Evolutionary conservation across 1,284 basidiomycete species (phyloP), one percentile per base, ranked within the genome.

Genomic region (Polyporus tsugae): DNA sequence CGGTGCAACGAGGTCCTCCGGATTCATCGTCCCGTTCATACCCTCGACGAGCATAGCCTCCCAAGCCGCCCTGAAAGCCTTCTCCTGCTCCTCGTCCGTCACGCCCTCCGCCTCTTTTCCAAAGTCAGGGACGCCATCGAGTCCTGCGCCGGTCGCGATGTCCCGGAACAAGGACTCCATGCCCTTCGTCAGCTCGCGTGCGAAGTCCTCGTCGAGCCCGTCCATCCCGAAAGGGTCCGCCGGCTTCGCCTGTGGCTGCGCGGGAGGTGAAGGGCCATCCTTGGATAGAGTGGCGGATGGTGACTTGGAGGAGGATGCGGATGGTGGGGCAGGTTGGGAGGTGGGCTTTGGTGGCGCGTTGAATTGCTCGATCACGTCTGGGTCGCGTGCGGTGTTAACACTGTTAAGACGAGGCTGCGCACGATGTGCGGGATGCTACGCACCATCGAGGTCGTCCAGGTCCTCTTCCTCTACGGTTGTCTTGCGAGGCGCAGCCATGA

Each of bases 161-260:
- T 91, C 91, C 25, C 86, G 85, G 84, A 98, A 89, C 58, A 98
- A 85, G n/a, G 83, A 83, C 77, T 95, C 94, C 95, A 98, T 97
- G 39, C 89, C 92, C 76, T 87, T 85, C 6, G 91, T 89, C 57
- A 98, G 84, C 76, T 94, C 91, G 52, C 86, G 84, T 53, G 92
- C 89, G 75, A 96, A 95, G 63, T 90, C 77, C 65, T 84, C 72
- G 58, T 77, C 79, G 55, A 83, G 80, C 52, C 83, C 82, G 11
- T 80, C 70, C 78, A 77, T 68, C 77, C 75, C 75, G 80, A 78
- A 69, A 74, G 65, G 76, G n/a, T 67, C 66, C 52, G 60, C 38
- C 44, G 64, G 67, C 6, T 78, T 72, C 71, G 80, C 65, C 25
- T 81, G 75, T 29, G 70, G 42, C 22, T 76, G 55, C 52, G 76